A percentile compares a stretch with the other conserved stretches of the same genome.
Evolutionary conservation across 1,139 yeast genomes (phyloP).

Genomic region (Taphrina wiesneri): DNA sequence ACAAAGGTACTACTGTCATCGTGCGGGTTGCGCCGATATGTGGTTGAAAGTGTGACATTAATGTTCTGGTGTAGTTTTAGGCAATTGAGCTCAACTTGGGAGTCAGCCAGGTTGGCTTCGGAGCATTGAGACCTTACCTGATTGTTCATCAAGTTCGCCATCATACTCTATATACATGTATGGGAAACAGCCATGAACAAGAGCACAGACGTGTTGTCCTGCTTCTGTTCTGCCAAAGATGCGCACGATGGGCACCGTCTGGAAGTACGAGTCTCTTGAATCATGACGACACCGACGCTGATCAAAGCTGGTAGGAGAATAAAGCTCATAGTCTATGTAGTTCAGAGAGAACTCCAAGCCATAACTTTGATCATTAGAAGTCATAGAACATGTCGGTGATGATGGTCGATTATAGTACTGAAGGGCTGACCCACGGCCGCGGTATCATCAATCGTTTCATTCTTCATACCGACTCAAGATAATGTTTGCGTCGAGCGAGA

Average conservation of each 20-base stretch:
- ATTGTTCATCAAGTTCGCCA: constrained; percentile 45
- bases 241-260: constrained; percentile 61
- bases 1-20: constrained; percentile 52
- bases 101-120: background rate
- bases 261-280: constrained; percentile 3
- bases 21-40: constrained; percentile 43
- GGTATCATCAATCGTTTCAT: too few species aligned
- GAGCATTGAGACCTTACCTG: constrained; percentile 37
- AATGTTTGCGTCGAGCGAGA: too few species aligned
- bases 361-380: background rate
- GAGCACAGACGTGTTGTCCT: constrained; percentile 62
- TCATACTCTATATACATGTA: constrained; percentile 68
- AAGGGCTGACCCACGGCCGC: too few species aligned
- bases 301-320: constrained; percentile 19
- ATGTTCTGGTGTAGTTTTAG: constrained; percentile 40
- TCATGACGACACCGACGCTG: constrained; percentile 22
- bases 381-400: background rate
- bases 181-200: constrained; percentile 83
- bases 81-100: constrained; percentile 7
- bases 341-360: constrained; percentile 19
- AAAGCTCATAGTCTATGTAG: constrained; percentile 29
- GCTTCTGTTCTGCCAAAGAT: constrained; percentile 66
- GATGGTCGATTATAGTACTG: too few species aligned
- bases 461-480: too few species aligned
- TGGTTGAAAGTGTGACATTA: constrained; percentile 43